A percentile compares a stretch with the other conserved stretches of the same genome.
Conservation (phyloP, 169 alveolate species). For the Eimeria zaria region DNA sequence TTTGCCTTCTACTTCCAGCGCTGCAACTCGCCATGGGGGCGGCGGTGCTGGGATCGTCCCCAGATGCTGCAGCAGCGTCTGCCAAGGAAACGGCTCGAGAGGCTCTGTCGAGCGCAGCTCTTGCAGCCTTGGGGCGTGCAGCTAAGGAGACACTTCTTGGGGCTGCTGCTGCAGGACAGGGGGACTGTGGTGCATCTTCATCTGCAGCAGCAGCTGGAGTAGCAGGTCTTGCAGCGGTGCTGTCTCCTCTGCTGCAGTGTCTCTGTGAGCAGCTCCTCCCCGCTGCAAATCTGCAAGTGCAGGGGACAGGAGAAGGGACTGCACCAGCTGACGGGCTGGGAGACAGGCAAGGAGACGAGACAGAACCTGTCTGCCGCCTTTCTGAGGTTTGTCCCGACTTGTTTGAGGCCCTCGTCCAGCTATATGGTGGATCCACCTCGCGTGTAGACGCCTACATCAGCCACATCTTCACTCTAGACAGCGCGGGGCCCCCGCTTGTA, state of each 20-base stretch:
- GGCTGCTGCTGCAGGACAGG: background rate
- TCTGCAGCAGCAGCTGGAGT: too few species aligned
- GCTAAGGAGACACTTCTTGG: background rate
- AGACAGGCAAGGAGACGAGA: background rate
- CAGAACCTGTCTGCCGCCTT: constrained; percentile 4
- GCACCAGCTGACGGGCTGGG: background rate
- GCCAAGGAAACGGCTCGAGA: constrained; percentile 7
- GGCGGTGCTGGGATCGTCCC: constrained; percentile 35
- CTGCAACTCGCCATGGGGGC: constrained; percentile 36
- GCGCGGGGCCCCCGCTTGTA: background rate
- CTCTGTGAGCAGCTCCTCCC: constrained; percentile 51
- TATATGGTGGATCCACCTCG: constrained; percentile 68
- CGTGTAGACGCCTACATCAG: constrained; percentile 19
- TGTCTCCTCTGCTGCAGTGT: constrained; percentile 53
- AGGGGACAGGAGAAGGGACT: background rate
- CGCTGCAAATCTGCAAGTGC: constrained; percentile 1
- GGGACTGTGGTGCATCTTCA: too few species aligned
- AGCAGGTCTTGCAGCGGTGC: constrained; percentile 3
- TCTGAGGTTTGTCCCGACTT: constrained; percentile 55
- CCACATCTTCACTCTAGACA: constrained; percentile 48
- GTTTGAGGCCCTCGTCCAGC: constrained; percentile 40
- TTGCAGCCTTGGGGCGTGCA: constrained; percentile 16
- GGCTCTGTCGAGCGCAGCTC: constrained; percentile 15
- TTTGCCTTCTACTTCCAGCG: constrained; percentile 28
- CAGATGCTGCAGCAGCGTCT: background rate